Evolutionary conservation across 1,139 yeast genomes (phyloP), one percentile per base, ranked within the genome.

Genomic region (Taiozyma onychis): DNA sequence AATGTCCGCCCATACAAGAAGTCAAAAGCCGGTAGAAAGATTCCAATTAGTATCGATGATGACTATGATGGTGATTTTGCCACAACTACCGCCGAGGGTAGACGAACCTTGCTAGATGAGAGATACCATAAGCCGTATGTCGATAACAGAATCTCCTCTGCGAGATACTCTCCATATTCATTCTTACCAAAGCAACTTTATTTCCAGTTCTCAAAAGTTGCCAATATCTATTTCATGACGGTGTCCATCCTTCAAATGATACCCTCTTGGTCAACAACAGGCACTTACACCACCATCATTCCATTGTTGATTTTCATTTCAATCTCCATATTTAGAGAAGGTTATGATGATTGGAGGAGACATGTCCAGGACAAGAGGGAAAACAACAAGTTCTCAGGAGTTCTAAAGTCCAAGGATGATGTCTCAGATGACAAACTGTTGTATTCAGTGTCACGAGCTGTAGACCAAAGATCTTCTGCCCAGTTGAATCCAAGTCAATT

Each of bases 181-280:
- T 93, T 95, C 60, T 61, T 93, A 3, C 99, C 99, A 4, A 81
- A 93, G 55, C 98, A 93, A 63, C 66, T 93, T 44, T 77, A 80
- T 54, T 96, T 95, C 2, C 99, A 93, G 66, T 91, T 93, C 62
- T 88, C 96, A 21, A 93, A 90, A 65, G 65, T 93, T 45, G 99
- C 99, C 18, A 93, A 93, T 63, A 76, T 93, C 58, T 76, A 90
- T 66, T 90, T 93, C 68, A 69, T 93, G 78, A 75, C 82, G 10
- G 95, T 93, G 26, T 91, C 98, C 3, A 87, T 93, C 53, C 73
- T 91, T 76, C 98, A 93, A 65, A 85, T 91, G 95, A 85, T 93
- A 48, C 99, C 99, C 0, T 82, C 91, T 1, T 93, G 97, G 97
- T 89, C 97, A 3, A 90, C 99, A 3, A 93, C 99, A 0, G 99